A percentile compares a stretch with the other conserved stretches of the same genome.
phyloP scores from a whole-genome alignment of 2,329 filamentous ascomycete species.

The Ceratocystis cubensis region DNA sequence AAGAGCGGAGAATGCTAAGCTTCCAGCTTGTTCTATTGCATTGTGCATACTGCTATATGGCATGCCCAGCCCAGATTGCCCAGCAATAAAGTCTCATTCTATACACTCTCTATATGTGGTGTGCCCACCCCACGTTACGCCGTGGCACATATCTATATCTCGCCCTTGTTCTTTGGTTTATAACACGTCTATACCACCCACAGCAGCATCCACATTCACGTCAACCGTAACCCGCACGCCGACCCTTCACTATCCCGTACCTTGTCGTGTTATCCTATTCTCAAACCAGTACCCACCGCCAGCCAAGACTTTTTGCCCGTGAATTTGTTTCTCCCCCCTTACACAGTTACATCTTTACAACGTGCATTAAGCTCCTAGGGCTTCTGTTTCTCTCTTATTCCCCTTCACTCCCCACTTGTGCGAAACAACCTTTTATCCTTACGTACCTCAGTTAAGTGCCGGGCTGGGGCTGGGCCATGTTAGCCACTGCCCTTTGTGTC shows the following conservation, averaged over 20 bases:
- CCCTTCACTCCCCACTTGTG: not conserved
- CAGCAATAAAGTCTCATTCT: too few relatives aligned
- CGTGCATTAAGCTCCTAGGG: not conserved
- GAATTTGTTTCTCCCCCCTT: not conserved
- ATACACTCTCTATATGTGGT: too few relatives aligned
- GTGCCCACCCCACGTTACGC: too few relatives aligned
- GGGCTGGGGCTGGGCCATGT: not conserved
- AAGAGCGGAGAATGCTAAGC: not conserved
- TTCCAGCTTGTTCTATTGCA: too few relatives aligned
- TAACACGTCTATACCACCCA: too few relatives aligned
- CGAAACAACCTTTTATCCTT: constrained; percentile 3
- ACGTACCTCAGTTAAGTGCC: not conserved
- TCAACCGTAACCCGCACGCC: too few relatives aligned
- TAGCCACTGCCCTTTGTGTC: not conserved
- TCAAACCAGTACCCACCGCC: not conserved
- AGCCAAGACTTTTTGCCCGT: not conserved
- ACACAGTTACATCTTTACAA: too few relatives aligned
- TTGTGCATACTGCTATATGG: too few relatives aligned
- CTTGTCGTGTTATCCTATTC: not conserved
- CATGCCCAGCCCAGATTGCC: too few relatives aligned
- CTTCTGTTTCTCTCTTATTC: not conserved
- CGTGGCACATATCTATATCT: too few relatives aligned
- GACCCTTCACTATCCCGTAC: not conserved
- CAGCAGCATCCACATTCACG: too few relatives aligned
- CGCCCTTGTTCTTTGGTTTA: too few relatives aligned